These are phyloP conservation scores for Oryza brachyantha DNA, from an alignment of 176 grass and related monocot genomes.

Conservation along the genomic window DNA sequence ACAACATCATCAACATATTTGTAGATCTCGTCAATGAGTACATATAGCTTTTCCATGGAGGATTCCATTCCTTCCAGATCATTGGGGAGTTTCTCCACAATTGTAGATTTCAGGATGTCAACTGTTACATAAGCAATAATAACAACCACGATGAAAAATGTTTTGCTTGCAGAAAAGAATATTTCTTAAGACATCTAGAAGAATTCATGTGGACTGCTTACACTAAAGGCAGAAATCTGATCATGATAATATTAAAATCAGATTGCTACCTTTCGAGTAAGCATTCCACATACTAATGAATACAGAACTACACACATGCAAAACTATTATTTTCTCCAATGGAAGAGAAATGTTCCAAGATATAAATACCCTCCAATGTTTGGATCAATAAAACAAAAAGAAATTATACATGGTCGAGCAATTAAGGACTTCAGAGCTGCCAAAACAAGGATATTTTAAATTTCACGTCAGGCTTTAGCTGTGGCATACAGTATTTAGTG, in stretches of 20 bases:
- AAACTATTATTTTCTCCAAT: background rate
- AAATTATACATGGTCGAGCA: background rate
- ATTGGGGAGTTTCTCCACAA: conserved; percentile 83
- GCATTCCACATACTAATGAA: background rate
- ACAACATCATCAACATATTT: conserved; percentile 95
- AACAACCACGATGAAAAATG: background rate
- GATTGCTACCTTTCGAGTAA: background rate
- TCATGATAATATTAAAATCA: background rate
- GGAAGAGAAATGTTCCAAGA: background rate
- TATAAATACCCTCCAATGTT: background rate
- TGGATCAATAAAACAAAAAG: background rate
- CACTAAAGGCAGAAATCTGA: too few species aligned
- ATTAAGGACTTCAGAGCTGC: background rate
- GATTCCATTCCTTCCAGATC: conserved; percentile 93
- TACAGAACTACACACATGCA: background rate
- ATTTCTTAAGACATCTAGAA: background rate
- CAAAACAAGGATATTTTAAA: background rate
- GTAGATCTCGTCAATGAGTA: conserved; percentile 86
- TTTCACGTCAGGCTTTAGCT: background rate
- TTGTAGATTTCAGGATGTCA: conserved; percentile 75
- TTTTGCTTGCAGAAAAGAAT: background rate
- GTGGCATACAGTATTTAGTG: background rate
- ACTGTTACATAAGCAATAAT: conserved; percentile 36
- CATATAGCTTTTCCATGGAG: conserved; percentile 71
- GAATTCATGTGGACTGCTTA: background rate